Evolutionary conservation across 2,329 filamentous ascomycete genomes (phyloP), one percentile per base, ranked within the genome.

Genomic region (Sclerotinia minor): DNA sequence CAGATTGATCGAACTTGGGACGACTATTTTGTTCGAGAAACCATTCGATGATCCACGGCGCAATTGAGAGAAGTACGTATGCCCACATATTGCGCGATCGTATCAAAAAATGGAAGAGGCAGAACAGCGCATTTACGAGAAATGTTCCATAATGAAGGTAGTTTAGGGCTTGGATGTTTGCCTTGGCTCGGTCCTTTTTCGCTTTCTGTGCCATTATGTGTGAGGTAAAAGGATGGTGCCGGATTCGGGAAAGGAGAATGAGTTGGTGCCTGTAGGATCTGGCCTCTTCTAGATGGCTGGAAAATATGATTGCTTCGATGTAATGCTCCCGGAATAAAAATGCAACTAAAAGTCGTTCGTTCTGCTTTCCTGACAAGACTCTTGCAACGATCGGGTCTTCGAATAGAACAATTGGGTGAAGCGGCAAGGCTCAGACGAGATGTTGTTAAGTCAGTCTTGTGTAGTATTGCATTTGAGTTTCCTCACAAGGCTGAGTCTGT

Each of bases 21-120:
- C 94, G 91, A 17, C 92, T 92, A 9, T 93, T 87, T 58, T 85
- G 85, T 79, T 99, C 95, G 70, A 99, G 89, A 75, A 92, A 89
- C 76, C 92, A 90, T 78, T 98, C 88, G 80, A 95, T 92, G 73
- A 89, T 76, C 64, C 96, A 83, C 64, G 89, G 88, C 0, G 95
- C 95, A 0, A 85, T 78, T 3, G 90, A 92, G 71, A 97, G 81
- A 53, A 93, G 70, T 68, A 87, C 77, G 79, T 96, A 99, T 69
- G 87, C 82, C 64, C 88, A 79, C 32, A 89, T 80, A 17, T 87
- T 89, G 69, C 88, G 89, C 45, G 85, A 83, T 69, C 83, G 82
- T 76, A 90, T 75, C 66, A 86, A 73, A 74, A 90, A 83, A 78
- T 91, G 87, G 69, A 90, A 84, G 64, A 92, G 76, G 68, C 96